A percentile compares a stretch with the other conserved stretches of the same genome.
Evolutionary conservation across 2,329 filamentous ascomycete species (phyloP).

Genomic region (Penicillium italicum): DNA sequence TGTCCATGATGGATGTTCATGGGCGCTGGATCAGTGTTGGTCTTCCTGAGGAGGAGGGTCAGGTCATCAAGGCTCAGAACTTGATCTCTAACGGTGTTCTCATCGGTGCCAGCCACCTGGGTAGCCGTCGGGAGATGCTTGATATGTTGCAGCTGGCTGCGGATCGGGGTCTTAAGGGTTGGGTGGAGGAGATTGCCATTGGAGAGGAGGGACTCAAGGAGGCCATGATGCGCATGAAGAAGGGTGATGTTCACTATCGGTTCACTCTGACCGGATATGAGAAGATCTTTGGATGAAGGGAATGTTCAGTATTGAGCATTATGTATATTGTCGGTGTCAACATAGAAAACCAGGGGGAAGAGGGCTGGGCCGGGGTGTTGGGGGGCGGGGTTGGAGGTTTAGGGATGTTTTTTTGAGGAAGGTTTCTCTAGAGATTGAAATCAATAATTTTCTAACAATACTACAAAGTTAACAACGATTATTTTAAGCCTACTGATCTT

Average conservation of each 20-base stretch:
- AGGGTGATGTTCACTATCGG: conserved; percentile 68
- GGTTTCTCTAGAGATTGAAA: neutral
- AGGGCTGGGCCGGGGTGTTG: neutral
- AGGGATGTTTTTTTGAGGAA: neutral
- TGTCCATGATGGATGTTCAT: conserved; percentile 76
- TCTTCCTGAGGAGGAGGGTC: conserved; percentile 71
- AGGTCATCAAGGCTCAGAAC: conserved; percentile 67
- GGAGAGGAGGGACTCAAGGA: conserved; percentile 66
- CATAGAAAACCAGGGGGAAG: neutral
- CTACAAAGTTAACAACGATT: too few species aligned
- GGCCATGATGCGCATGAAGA: conserved; percentile 65
- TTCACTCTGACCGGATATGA: conserved; percentile 60
- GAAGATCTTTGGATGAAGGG: conserved; percentile 30
- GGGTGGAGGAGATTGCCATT: conserved; percentile 69
- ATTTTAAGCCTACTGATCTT: too few species aligned
- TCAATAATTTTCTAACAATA: neutral
- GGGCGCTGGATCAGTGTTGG: conserved; percentile 77
- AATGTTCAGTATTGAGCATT: neutral
- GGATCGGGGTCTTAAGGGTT: conserved; percentile 65
- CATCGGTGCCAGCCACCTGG: conserved; percentile 68
- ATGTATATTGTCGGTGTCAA: neutral
- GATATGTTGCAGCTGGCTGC: conserved; percentile 69
- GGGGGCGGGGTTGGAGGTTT: neutral
- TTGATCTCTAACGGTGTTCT: conserved; percentile 70
- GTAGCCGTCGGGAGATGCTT: conserved; percentile 65